Conservation (phyloP, 1,284 basidiomycete genomes). For the Ustilago shanxiensis region DNA sequence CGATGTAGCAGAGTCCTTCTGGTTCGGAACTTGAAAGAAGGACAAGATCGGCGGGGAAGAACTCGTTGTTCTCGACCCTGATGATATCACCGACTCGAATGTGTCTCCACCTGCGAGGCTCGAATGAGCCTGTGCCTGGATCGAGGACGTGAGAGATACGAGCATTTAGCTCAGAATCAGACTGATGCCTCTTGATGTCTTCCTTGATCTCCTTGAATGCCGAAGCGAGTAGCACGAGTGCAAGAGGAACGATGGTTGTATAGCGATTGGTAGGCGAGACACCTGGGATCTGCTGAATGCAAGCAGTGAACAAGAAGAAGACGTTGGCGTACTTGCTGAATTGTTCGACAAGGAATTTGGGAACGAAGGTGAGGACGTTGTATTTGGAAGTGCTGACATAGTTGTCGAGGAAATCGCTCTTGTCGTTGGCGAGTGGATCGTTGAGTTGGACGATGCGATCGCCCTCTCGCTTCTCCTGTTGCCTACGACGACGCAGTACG, state of each 20-base stretch:
- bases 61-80: conserved; percentile 89
- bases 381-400: conserved; percentile 96
- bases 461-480: conserved; percentile 45
- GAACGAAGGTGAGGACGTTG: conserved; percentile 86
- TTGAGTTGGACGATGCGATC: conserved; percentile 65
- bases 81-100: conserved; percentile 92
- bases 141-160: conserved; percentile 82
- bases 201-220: conserved; percentile 97
- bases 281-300: conserved; percentile 96
- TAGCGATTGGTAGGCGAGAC: conserved; percentile 96
- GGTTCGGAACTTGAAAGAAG: conserved; percentile 92
- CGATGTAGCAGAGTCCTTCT: conserved; percentile 96
- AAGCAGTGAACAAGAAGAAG: conserved; percentile 98
- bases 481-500: conserved; percentile 49
- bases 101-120: conserved; percentile 85
- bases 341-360: conserved; percentile 93
- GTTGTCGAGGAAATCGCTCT: conserved; percentile 74
- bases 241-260: conserved; percentile 94
- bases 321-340: conserved; percentile 98
- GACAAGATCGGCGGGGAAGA: conserved; percentile 95
- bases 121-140: conserved; percentile 77
- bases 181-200: conserved; percentile 96
- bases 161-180: conserved; percentile 91
- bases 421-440: conserved; percentile 62
- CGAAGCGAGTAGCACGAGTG: conserved; percentile 89